Base-by-base conservation (phyloP, 306 rosid species). In the Vigna reflexopilosa region DNA sequence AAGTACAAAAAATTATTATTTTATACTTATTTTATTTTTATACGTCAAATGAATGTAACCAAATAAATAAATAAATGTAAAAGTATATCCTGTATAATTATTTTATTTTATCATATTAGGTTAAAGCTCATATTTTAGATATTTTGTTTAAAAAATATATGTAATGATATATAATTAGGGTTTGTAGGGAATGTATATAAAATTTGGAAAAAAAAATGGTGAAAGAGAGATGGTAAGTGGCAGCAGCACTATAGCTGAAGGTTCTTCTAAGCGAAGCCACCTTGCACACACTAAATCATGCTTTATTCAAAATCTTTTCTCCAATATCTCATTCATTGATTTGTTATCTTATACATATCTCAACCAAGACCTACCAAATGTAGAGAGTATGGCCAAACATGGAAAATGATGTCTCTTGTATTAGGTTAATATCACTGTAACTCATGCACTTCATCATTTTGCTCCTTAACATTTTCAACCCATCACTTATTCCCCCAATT, bases 241-340 rank as follows among this genome's bases (percentile, higher is more conserved):
- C 61, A 51, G 64, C 69, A 82, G 48, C 96, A 91, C 90, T 62
- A 72, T 30, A 78, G 64, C 75, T 58, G 9, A 42, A 44, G 9
- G 49, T 11, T 59, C 73, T 83, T 83, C 85, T 82, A 73, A 79
- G 79, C 84, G 73, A 78, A 67, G 81, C 34, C 34, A 30, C 5
- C 34, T 4, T 30, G 5, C 34, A 30, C 34, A 30, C 5, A 30
- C 5, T 30, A 30, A 30, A 30, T 30, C 4, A 81, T 84, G 80
- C 58, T 80, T 84, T 74, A 76, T 72, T 67, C 56, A 84, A 70
- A 68, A 68, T 30, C 20, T 71, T 54, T 2, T 19, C 72, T 50
- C 28, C 77, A 66, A 45, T 51, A 52, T 66, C 40, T 30, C 34
- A 30, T 49, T 72, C 70, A 55, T 61, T 73, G 5, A 57, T 76